phyloP scores from a whole-genome alignment of 192 early-diverging fungal species.

The Mortierella hygrophila region DNA sequence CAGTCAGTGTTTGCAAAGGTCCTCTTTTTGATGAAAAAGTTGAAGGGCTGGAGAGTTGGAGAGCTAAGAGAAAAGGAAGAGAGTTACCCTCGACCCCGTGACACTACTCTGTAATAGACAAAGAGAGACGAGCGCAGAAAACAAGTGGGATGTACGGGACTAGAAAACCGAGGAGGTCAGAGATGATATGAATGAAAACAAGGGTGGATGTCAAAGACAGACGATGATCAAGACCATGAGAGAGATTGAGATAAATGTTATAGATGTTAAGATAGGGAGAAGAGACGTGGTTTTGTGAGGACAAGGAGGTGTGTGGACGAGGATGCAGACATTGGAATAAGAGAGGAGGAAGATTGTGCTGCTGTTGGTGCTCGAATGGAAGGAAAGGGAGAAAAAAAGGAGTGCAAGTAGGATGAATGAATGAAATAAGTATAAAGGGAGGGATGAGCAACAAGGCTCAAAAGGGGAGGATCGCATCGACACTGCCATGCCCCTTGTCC shows the following conservation, averaged over 20 bases:
- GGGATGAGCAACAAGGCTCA: background rate
- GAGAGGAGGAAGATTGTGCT: too few relatives aligned
- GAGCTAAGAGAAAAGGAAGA: background rate
- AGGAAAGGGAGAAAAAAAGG: background rate
- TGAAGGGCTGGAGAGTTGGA: background rate
- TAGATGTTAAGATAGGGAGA: too few relatives aligned
- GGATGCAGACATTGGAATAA: too few relatives aligned
- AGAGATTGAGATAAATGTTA: background rate
- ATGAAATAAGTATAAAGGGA: background rate
- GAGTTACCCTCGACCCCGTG: background rate
- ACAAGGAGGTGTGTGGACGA: background rate
- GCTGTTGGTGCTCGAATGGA: too few relatives aligned
- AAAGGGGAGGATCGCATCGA: background rate
- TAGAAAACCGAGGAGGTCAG: background rate
- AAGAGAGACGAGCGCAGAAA: background rate
- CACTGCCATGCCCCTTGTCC: background rate
- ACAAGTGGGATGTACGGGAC: background rate
- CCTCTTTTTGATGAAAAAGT: background rate
- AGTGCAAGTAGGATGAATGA: background rate
- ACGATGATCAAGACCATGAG: background rate
- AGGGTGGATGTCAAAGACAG: too few relatives aligned
- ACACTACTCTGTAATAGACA: background rate
- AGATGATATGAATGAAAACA: background rate
- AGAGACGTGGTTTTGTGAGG: background rate
- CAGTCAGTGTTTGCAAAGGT: too few relatives aligned